These are phyloP conservation scores for Aspergillus ruber DNA, from an alignment of 2,329 filamentous ascomycete genomes.

Conservation along the genomic window DNA sequence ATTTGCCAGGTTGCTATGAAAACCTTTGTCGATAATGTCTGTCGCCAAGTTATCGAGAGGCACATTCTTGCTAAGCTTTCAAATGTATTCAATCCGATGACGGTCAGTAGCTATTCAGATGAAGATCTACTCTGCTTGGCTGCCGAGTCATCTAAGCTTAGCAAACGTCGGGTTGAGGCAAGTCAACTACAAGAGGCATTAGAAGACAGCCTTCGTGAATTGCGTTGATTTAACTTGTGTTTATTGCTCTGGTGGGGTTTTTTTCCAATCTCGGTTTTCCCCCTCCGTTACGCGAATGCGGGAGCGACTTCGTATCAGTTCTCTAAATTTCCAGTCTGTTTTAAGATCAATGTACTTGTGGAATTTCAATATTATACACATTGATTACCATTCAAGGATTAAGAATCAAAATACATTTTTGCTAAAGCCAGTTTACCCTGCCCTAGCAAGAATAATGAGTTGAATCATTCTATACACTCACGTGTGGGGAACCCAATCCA, in stretches of 20 bases:
- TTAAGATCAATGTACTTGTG: background rate
- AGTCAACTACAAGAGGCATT: slow-evolving; percentile 1
- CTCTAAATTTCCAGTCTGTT: background rate
- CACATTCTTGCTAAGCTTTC: slow-evolving; percentile 12
- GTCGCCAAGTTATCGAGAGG: slow-evolving; percentile 19
- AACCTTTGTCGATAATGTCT: slow-evolving; percentile 22
- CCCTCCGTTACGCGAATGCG: background rate
- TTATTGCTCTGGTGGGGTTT: background rate
- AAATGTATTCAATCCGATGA: slow-evolving; percentile 2
- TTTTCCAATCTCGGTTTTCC: slow-evolving; percentile 1
- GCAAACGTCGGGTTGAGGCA: slow-evolving; percentile 4
- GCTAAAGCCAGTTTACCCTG: no score
- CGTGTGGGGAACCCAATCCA: no score
- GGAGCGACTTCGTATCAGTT: background rate
- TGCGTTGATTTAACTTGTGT: background rate
- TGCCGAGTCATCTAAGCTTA: slow-evolving; percentile 2
- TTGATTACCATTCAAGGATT: no score
- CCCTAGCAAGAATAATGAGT: no score
- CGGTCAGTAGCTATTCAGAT: slow-evolving; percentile 3
- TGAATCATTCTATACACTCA: no score
- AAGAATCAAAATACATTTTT: no score
- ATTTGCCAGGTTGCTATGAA: slow-evolving; percentile 17
- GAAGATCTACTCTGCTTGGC: slow-evolving; percentile 3
- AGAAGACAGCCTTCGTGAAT: slow-evolving; percentile 1
- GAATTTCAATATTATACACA: no score